A percentile compares a stretch with the other conserved stretches of the same genome.
Conservation (phyloP, 2,329 filamentous ascomycete genomes). For the Escovopsis weberi region DNA sequence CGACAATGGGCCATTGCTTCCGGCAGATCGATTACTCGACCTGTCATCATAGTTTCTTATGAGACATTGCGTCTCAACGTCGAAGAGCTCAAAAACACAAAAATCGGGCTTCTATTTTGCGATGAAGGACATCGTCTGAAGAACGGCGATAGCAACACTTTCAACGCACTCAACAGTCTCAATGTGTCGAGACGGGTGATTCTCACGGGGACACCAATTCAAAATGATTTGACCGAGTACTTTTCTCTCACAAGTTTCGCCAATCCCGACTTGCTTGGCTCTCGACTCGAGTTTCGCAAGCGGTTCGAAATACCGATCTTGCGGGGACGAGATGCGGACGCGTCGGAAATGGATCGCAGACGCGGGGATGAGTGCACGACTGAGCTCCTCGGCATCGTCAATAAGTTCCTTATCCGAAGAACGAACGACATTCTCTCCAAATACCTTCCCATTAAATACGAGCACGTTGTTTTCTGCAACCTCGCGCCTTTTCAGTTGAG, state of each 20-base stretch:
- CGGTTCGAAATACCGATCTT: conserved; percentile 87
- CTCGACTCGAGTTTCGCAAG: conserved; percentile 81
- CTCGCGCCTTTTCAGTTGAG: conserved; percentile 83
- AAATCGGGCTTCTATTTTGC: conserved; percentile 85
- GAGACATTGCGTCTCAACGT: conserved; percentile 87
- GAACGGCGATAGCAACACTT: conserved; percentile 92
- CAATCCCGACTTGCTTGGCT: conserved; percentile 83
- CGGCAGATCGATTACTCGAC: conserved; percentile 77
- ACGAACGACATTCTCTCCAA: conserved; percentile 98
- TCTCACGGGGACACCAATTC: conserved; percentile 89
- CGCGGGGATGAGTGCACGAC: conserved; percentile 70
- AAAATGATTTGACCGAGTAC: conserved; percentile 97
- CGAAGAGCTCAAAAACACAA: conserved; percentile 75
- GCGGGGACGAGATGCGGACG: conserved; percentile 78
- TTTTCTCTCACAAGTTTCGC: conserved; percentile 93
- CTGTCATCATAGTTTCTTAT: conserved; percentile 95
- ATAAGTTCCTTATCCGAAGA: conserved; percentile 95
- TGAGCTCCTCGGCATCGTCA: conserved; percentile 73
- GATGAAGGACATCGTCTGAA: conserved; percentile 95
- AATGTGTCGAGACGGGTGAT: conserved; percentile 90
- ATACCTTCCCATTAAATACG: conserved; percentile 95
- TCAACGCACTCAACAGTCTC: conserved; percentile 75
- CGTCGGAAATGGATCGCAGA: conserved; percentile 66
- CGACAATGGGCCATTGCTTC: conserved; percentile 89
- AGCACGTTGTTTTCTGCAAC: conserved; percentile 97